Evolutionary conservation across 768 basidiomycete species (phyloP).

Genomic region (Amanita inopinata): DNA sequence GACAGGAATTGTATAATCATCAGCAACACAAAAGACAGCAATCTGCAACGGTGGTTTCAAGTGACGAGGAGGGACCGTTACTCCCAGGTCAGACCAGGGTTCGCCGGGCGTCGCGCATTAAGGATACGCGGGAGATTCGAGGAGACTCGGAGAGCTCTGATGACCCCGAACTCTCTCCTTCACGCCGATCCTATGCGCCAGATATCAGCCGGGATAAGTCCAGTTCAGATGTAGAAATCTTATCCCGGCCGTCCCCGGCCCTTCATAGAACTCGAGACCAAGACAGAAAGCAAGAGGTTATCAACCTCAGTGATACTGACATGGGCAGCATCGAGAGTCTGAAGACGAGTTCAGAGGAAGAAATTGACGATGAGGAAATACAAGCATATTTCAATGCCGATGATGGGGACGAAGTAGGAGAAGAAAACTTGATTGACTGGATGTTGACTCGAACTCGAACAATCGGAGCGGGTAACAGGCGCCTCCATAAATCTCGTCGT

Average conservation of each 20-base stretch:
- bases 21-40: slow-evolving; percentile 9
- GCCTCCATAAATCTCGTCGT: too few relatives aligned
- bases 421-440: slow-evolving; percentile 52
- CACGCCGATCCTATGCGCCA: slow-evolving; percentile 2
- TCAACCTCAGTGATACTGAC: slow-evolving; percentile 14
- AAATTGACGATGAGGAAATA: slow-evolving; percentile 21
- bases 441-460: slow-evolving; percentile 46
- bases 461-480: slow-evolving; percentile 16
- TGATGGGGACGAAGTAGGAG: slow-evolving; percentile 21
- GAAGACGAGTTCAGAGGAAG: slow-evolving; percentile 19
- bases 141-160: slow-evolving; percentile 61
- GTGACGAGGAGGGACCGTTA: slow-evolving; percentile 22
- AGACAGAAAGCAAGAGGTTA: slow-evolving; percentile 9
- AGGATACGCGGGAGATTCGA: slow-evolving; percentile 30
- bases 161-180: slow-evolving; percentile 12
- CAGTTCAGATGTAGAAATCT: slow-evolving; percentile 6
- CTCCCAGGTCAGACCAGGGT: slow-evolving; percentile 44
- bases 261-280: background rate
- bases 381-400: slow-evolving; percentile 22
- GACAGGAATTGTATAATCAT: slow-evolving; percentile 11
- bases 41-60: slow-evolving; percentile 4
- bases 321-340: slow-evolving; percentile 8
- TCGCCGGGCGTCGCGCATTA: slow-evolving; percentile 23
- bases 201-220: background rate
- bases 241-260: background rate